phyloP scores from a whole-genome alignment of 2,329 filamentous ascomycete genomes.

The Penicillium sp. region DNA sequence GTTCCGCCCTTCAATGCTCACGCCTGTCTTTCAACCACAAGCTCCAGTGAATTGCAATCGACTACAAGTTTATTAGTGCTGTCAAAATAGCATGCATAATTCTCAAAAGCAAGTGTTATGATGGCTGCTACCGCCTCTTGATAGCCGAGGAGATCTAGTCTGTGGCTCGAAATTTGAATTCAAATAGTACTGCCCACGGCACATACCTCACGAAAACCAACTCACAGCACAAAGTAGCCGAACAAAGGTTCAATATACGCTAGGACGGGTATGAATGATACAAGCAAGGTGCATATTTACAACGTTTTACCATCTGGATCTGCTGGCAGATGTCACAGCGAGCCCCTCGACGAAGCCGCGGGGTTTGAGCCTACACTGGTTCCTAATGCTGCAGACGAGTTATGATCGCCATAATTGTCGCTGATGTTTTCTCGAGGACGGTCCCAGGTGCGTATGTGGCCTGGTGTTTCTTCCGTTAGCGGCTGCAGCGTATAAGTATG shows the following conservation, averaged over 20 bases:
- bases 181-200: background rate
- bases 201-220: background rate
- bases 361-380: slow-evolving; percentile 23
- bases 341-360: slow-evolving; percentile 25
- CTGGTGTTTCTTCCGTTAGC: slow-evolving; percentile 48
- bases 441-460: slow-evolving; percentile 76
- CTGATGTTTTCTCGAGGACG: slow-evolving; percentile 58
- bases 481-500: slow-evolving; percentile 21
- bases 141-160: background rate
- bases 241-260: background rate
- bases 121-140: background rate
- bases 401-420: slow-evolving; percentile 28
- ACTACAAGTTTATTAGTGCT: background rate
- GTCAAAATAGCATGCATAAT: background rate
- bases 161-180: background rate
- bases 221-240: background rate
- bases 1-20: slow-evolving; percentile 28
- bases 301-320: background rate
- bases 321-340: slow-evolving; percentile 17
- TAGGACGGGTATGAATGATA: slow-evolving; percentile 27
- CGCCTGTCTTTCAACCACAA: background rate
- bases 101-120: background rate
- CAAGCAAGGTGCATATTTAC: slow-evolving; percentile 20
- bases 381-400: slow-evolving; percentile 25
- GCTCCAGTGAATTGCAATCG: background rate